Conservation (phyloP, 768 basidiomycete species). For the Boletus eberwhitei region DNA sequence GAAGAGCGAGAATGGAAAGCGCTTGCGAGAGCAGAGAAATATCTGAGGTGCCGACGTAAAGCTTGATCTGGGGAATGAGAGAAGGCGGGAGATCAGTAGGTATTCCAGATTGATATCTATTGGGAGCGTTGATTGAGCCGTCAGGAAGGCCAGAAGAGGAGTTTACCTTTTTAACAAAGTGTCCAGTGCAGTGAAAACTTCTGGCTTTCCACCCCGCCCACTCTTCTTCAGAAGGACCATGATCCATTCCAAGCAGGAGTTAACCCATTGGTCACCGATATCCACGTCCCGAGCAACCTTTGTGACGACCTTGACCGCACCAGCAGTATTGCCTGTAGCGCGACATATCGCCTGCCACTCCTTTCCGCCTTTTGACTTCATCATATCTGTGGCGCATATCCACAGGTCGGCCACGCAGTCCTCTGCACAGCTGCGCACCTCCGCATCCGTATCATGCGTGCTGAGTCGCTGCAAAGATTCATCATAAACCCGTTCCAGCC, state of each 20-base stretch:
- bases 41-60: slow-evolving; percentile 72
- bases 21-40: slow-evolving; percentile 76
- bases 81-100: slow-evolving; percentile 58
- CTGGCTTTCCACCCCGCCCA: slow-evolving; percentile 72
- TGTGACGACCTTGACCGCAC: slow-evolving; percentile 77
- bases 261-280: slow-evolving; percentile 75
- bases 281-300: slow-evolving; percentile 76
- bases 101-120: slow-evolving; percentile 44
- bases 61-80: slow-evolving; percentile 71
- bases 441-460: slow-evolving; percentile 85
- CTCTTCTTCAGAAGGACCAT: slow-evolving; percentile 74
- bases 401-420: slow-evolving; percentile 83
- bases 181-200: slow-evolving; percentile 75
- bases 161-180: slow-evolving; percentile 64
- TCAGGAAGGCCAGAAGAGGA: background rate
- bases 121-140: background rate
- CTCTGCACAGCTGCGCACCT: slow-evolving; percentile 81
- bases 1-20: slow-evolving; percentile 59
- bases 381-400: slow-evolving; percentile 76
- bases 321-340: slow-evolving; percentile 64
- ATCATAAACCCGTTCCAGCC: slow-evolving; percentile 71
- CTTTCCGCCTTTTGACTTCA: slow-evolving; percentile 57
- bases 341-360: slow-evolving; percentile 84
- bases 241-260: slow-evolving; percentile 74
- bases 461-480: slow-evolving; percentile 68